Conservation (phyloP, 2,329 filamentous ascomycete species). For the Pestalotiopsis sp. region DNA sequence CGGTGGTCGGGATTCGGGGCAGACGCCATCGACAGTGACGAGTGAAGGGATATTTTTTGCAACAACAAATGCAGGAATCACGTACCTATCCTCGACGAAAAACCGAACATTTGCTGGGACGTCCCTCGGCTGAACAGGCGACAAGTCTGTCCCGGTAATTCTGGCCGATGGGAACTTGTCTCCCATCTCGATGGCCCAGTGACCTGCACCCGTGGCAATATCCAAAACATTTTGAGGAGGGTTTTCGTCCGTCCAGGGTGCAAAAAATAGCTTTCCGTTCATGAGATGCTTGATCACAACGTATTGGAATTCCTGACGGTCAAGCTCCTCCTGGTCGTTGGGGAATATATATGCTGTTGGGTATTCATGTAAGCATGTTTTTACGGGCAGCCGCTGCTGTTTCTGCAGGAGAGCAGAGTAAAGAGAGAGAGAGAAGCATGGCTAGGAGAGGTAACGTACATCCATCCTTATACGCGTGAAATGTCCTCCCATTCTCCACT, state of each 20-base stretch:
- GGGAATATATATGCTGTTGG: conserved; percentile 47
- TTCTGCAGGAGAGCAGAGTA: background rate
- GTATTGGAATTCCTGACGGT: conserved; percentile 43
- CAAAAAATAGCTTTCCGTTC: conserved; percentile 43
- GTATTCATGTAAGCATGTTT: background rate
- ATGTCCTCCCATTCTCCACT: conserved; percentile 42
- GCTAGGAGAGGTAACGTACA: conserved; percentile 36
- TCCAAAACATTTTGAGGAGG: conserved; percentile 40
- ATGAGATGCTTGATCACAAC: conserved; percentile 33
- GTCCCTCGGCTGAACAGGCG: conserved; percentile 65
- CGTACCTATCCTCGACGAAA: conserved; percentile 66
- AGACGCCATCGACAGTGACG: background rate
- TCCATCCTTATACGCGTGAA: conserved; percentile 49
- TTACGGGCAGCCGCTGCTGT: background rate
- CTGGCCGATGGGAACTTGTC: conserved; percentile 60
- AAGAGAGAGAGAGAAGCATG: background rate
- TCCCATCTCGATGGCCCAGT: conserved; percentile 69
- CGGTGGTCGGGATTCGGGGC: background rate
- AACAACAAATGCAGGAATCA: background rate
- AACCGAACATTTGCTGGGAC: conserved; percentile 77
- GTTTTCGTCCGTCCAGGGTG: conserved; percentile 38
- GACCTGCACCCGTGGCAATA: conserved; percentile 48
- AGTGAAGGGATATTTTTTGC: no score
- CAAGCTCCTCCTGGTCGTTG: conserved; percentile 45
- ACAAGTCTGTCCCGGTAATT: conserved; percentile 67